Base-by-base conservation (phyloP, 163 green algal genomes). In the Smithsoniella earleae region DNA sequence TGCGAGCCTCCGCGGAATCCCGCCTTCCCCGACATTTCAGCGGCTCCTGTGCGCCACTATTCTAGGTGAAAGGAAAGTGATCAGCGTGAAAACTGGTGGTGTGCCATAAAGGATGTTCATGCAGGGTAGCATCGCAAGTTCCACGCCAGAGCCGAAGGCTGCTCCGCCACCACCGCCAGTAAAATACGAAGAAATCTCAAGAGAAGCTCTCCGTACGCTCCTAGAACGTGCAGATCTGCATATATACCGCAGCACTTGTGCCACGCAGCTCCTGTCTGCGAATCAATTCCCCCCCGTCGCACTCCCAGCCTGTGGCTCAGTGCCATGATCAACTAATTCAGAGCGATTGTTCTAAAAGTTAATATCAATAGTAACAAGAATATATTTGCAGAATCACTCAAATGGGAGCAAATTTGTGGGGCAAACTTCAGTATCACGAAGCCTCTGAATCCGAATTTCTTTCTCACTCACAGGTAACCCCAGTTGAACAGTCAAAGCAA, bases 381-480 rank as follows among this genome's bases (percentile, higher is more conserved):
- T 40, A 13, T 69, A 6, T 36, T 30, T 69, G 58, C 58, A 69
- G 58, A 69, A 34, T 33, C 58, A 13, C 58, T 69, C 22, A 69
- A 69, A 69, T 69, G 58, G 58, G 58, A 69, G 58, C 1, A 30
- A 13, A 69, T 69, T 45, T 69, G 27, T 43, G 58, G 58, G 27
- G 58, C 25, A 30, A 69, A 69, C 34, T 69, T 69, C 58, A 69
- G 58, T 13, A 33, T 69, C 34, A 69, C 58, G 30, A 69, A 69
- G 20, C 58, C 58, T 5, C 58, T 69, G 30, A 69, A 69, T 13
- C 58, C 20, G 25, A 69, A 69, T 13, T 69, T 69, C 25, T 69
- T 69, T 34, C 43, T 69, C 18, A 69, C n/a, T 0, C 58, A 69
- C 58, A 69, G 58, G 58, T 69, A 33, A 40, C 30, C n/a, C 20